A percentile compares a stretch with the other conserved stretches of the same genome.
Conservation (phyloP, 805 yeast genomes). For the Komagataella ulmi region DNA sequence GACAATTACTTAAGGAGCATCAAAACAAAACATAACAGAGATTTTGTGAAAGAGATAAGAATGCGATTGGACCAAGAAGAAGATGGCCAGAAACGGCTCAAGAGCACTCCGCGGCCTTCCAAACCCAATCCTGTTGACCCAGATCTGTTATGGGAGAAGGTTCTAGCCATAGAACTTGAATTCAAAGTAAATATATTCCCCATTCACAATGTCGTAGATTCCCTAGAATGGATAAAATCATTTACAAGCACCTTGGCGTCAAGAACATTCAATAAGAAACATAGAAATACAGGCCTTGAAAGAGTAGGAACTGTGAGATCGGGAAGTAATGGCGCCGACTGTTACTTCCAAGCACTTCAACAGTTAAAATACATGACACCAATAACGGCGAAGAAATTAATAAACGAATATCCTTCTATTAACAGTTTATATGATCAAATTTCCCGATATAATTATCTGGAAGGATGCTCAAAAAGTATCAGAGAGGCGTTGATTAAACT, state of each 20-base stretch:
- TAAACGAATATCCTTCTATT: conserved; percentile 25
- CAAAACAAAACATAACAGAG: conserved; percentile 29
- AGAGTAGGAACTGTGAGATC: conserved; percentile 43
- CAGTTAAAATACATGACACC: conserved; percentile 49
- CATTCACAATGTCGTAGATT: conserved; percentile 30
- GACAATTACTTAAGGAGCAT: conserved; percentile 32
- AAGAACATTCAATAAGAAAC: conserved; percentile 39
- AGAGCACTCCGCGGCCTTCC: background rate
- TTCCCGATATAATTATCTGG: background rate
- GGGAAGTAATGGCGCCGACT: conserved; percentile 32
- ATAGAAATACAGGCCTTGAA: conserved; percentile 40
- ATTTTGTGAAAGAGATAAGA: conserved; percentile 25
- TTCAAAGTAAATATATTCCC: conserved; percentile 37
- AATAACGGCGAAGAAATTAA: conserved; percentile 31
- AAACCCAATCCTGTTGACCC: background rate
- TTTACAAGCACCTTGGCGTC: conserved; percentile 42
- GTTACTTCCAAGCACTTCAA: conserved; percentile 34
- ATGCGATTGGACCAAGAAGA: conserved; percentile 9
- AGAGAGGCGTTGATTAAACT: background rate
- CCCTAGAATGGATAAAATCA: conserved; percentile 38
- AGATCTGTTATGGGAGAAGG: background rate
- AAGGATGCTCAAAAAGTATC: background rate
- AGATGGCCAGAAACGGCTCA: background rate
- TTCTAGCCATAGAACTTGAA: conserved; percentile 26
- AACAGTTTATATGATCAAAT: conserved; percentile 5